A percentile compares a stretch with the other conserved stretches of the same genome.
These are phyloP conservation scores for Pseudodiploospora longispora DNA, from an alignment of 2,329 filamentous ascomycete genomes.

Conservation along the genomic window DNA sequence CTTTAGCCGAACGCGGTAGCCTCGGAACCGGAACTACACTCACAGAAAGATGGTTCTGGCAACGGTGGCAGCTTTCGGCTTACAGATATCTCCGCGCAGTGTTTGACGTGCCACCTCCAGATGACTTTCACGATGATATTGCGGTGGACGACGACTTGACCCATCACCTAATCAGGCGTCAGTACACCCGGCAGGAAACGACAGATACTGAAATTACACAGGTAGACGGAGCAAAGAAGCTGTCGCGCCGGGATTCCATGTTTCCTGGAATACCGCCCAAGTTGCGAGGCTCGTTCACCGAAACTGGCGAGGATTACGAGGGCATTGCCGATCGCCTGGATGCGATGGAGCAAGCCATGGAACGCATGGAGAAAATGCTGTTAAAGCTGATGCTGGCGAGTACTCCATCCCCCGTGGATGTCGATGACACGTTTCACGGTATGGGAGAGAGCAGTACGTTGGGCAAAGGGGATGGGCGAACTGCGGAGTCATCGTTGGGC, in stretches of 20 bases:
- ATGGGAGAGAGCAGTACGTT: conserved; percentile 22
- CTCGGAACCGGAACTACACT: conserved; percentile 29
- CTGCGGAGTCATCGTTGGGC: conserved; percentile 20
- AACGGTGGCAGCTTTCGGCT: conserved; percentile 59
- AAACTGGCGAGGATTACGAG: conserved; percentile 33
- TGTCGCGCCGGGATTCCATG: conserved; percentile 47
- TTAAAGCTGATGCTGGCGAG: conserved; percentile 25
- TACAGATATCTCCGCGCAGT: conserved; percentile 66
- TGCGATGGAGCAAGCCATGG: conserved; percentile 41
- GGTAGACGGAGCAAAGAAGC: conserved; percentile 15
- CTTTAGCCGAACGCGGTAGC: conserved; percentile 59
- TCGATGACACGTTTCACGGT: conserved; percentile 17
- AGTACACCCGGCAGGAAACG: conserved; percentile 41
- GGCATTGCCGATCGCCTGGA: conserved; percentile 37
- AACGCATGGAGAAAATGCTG: conserved; percentile 41
- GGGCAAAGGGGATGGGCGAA: conserved; percentile 17
- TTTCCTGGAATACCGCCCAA: conserved; percentile 43
- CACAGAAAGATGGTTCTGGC: conserved; percentile 49
- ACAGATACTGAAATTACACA: conserved; percentile 20
- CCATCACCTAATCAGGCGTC: conserved; percentile 48
- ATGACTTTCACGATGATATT: conserved; percentile 49
- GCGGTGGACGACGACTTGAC: conserved; percentile 52
- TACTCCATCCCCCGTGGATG: conserved; percentile 8
- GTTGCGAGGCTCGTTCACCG: conserved; percentile 40
- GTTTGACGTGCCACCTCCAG: conserved; percentile 63